A percentile compares a stretch with the other conserved stretches of the same genome.
These are phyloP conservation scores for Cryoendolithus antarcticus DNA, from an alignment of 2,329 filamentous ascomycete genomes.

Conservation along the genomic window DNA sequence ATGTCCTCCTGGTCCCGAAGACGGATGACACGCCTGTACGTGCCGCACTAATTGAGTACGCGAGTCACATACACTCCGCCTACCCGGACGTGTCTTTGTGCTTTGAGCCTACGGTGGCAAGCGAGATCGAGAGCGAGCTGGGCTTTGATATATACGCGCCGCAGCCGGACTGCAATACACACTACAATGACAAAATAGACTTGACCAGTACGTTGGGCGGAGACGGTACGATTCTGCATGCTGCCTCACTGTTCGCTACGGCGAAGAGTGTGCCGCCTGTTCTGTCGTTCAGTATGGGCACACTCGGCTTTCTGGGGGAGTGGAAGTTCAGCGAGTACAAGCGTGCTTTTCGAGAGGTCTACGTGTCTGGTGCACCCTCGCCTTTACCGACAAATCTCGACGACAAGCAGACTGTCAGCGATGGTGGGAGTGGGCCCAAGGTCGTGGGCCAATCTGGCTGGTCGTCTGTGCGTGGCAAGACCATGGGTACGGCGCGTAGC, in stretches of 20 bases:
- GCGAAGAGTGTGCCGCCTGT: constrained; percentile 75
- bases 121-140: constrained; percentile 56
- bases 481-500: constrained; percentile 60
- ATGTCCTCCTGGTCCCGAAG: constrained; percentile 58
- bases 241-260: constrained; percentile 75
- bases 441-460: constrained; percentile 40
- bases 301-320: constrained; percentile 84
- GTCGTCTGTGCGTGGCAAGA: constrained; percentile 65
- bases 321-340: constrained; percentile 95
- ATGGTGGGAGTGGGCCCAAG: constrained; percentile 6
- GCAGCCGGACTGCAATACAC: constrained; percentile 9
- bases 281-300: constrained; percentile 92
- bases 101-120: constrained; percentile 65
- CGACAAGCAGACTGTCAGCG: constrained; percentile 10
- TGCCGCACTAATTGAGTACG: constrained; percentile 45
- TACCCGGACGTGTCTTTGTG: constrained; percentile 74
- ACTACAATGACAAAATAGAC: constrained; percentile 69
- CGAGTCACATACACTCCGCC: constrained; percentile 59
- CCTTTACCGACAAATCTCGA: constrained; percentile 11
- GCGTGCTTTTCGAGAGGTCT: constrained; percentile 80
- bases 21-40: constrained; percentile 44
- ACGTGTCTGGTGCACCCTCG: constrained; percentile 57
- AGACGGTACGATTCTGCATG: constrained; percentile 80
- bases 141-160: constrained; percentile 58
- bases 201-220: constrained; percentile 83